A percentile compares a stretch with the other conserved stretches of the same genome.
These are phyloP conservation scores for Penicillium chermesinum DNA, from an alignment of 495 filamentous ascomycete genomes.

Conservation along the genomic window DNA sequence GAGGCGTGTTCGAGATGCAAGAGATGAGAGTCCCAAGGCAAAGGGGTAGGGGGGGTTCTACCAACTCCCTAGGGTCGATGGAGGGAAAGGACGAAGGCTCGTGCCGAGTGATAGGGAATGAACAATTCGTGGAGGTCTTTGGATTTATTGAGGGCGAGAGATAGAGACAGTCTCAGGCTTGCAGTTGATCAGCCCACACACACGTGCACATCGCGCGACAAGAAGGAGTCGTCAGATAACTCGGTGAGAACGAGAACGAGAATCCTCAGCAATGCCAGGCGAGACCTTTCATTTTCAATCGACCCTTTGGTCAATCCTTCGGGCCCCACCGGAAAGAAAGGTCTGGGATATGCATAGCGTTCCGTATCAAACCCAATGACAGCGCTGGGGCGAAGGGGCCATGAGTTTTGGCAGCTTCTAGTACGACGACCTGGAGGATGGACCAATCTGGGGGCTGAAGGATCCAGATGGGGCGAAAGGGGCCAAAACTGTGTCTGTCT, in stretches of 20 bases:
- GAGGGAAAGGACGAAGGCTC: too few species aligned
- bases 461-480: not conserved
- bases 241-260: not conserved
- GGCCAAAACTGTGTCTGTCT: not conserved
- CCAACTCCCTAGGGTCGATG: too few species aligned
- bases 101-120: not conserved
- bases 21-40: too few species aligned
- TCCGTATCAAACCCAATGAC: not conserved
- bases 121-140: not conserved
- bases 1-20: not conserved
- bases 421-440: not conserved
- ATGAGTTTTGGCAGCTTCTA: not conserved
- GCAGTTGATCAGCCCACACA: not conserved
- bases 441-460: not conserved
- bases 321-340: not conserved
- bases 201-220: not conserved
- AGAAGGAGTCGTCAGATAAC: not conserved
- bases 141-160: not conserved
- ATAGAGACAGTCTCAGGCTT: not conserved
- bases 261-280: not conserved
- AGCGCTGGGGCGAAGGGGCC: not conserved
- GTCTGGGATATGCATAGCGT: not conserved
- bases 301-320: not conserved
- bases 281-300: not conserved
- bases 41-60: too few species aligned